Percentiles rank a stretch among this genome's conserved stretches.
Conservation (phyloP, 192 early-diverging fungal species). For the Phycomyces nitens region DNA sequence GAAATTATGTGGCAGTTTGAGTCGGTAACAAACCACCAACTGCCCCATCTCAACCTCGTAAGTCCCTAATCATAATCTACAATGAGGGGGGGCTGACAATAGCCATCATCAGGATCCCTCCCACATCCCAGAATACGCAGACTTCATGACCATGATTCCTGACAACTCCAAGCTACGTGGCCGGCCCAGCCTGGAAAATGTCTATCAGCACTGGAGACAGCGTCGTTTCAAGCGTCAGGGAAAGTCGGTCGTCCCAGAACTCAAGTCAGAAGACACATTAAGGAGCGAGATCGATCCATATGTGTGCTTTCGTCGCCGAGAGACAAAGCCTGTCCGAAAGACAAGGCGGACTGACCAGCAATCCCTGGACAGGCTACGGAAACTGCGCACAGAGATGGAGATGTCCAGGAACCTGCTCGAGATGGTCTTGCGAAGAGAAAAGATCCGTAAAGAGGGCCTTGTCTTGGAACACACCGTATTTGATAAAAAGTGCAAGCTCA, state of each 20-base stretch:
- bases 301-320: constrained; percentile 84
- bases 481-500: constrained; percentile 28
- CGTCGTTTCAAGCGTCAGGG: constrained; percentile 20
- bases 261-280: constrained; percentile 54
- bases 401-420: constrained; percentile 64
- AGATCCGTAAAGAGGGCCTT: constrained; percentile 56
- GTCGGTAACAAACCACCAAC: constrained; percentile 51
- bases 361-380: constrained; percentile 68
- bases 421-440: constrained; percentile 67
- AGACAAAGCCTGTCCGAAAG: constrained; percentile 72
- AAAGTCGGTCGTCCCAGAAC: constrained; percentile 17
- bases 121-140: constrained; percentile 27
- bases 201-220: constrained; percentile 31
- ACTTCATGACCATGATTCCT: constrained; percentile 14
- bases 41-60: constrained; percentile 28
- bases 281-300: constrained; percentile 73
- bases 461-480: constrained; percentile 52
- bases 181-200: constrained; percentile 4
- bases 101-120: constrained; percentile 24
- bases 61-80: constrained; percentile 12
- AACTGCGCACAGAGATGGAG: constrained; percentile 66
- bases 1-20: constrained; percentile 68
- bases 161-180: constrained; percentile 4
- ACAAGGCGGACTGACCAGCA: constrained; percentile 69
- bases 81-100: not conserved